Conservation (phyloP, 148 eudicot genomes). For the Diospyros kaki region DNA sequence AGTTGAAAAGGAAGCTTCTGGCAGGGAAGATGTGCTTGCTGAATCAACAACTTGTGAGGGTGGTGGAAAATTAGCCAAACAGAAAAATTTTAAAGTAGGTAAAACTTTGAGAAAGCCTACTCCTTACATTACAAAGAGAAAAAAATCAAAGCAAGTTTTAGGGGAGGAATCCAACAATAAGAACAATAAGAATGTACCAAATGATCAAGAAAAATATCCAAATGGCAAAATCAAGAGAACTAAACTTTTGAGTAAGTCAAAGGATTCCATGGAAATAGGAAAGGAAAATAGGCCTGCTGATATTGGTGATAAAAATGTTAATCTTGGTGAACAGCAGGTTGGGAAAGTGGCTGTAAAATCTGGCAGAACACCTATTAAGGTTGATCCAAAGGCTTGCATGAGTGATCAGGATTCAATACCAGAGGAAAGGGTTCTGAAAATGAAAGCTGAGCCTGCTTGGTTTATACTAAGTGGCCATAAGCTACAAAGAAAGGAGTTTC, state of each 20-base stretch:
- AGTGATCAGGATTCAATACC: conserved; percentile 10
- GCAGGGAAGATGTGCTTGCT: conserved; percentile 14
- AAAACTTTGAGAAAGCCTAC: conserved; percentile 30
- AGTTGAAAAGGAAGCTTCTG: conserved; percentile 12
- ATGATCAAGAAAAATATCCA: conserved; percentile 16
- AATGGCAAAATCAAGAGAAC: conserved; percentile 27
- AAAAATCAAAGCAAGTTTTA: conserved; percentile 8
- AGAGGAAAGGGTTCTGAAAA: neutral
- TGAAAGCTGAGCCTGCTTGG: conserved; percentile 47
- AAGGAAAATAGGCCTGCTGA: conserved; percentile 44
- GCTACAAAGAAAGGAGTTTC: conserved; percentile 89
- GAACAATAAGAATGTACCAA: conserved; percentile 15
- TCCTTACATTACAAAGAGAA: neutral
- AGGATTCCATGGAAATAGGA: conserved; percentile 26
- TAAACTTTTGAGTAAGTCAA: conserved; percentile 21
- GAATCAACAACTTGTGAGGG: conserved; percentile 23
- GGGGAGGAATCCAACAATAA: conserved; percentile 13
- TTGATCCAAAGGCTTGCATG: conserved; percentile 16
- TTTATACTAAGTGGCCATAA: conserved; percentile 85
- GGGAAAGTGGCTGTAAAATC: conserved; percentile 29
- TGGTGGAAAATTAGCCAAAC: conserved; percentile 23
- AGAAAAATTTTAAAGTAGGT: conserved; percentile 33
- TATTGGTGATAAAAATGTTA: conserved; percentile 24
- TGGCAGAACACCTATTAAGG: conserved; percentile 18
- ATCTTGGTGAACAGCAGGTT: conserved; percentile 19